These are phyloP conservation scores for Myriangium duriaei DNA, from an alignment of 2,329 filamentous ascomycete genomes.

Conservation along the genomic window DNA sequence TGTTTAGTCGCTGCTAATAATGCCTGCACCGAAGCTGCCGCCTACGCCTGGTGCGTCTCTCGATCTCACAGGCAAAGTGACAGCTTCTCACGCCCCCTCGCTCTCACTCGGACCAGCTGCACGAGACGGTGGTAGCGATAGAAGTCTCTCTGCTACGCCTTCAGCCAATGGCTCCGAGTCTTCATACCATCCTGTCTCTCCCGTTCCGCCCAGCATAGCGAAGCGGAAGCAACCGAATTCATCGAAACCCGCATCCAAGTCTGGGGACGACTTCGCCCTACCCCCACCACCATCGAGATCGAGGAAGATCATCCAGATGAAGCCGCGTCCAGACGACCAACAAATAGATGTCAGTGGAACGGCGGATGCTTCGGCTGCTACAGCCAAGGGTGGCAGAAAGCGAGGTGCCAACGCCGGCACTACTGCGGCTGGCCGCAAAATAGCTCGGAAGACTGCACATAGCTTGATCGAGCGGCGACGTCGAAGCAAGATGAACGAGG, in stretches of 20 bases:
- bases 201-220: slow-evolving; percentile 29
- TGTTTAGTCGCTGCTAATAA: no score
- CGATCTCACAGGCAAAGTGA: slow-evolving; percentile 59
- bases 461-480: slow-evolving; percentile 83
- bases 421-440: slow-evolving; percentile 83
- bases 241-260: slow-evolving; percentile 24
- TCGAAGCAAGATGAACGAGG: slow-evolving; percentile 97
- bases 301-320: slow-evolving; percentile 98
- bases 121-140: slow-evolving; percentile 35
- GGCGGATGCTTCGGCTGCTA: slow-evolving; percentile 14
- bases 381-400: slow-evolving; percentile 46
- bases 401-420: slow-evolving; percentile 58
- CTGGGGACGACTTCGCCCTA: slow-evolving; percentile 59
- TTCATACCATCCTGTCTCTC: slow-evolving; percentile 37
- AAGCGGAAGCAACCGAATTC: slow-evolving; percentile 16
- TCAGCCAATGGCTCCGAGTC: slow-evolving; percentile 38
- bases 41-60: slow-evolving; percentile 71
- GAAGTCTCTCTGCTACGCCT: slow-evolving; percentile 35
- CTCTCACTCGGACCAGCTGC: slow-evolving; percentile 72
- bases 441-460: slow-evolving; percentile 89
- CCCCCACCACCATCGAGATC: slow-evolving; percentile 86
- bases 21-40: slow-evolving; percentile 55
- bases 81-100: slow-evolving; percentile 47
- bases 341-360: slow-evolving; percentile 9
- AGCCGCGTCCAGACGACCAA: slow-evolving; percentile 42